Base-by-base conservation (phyloP, 768 basidiomycete species). In the Tylopilus balloui region DNA sequence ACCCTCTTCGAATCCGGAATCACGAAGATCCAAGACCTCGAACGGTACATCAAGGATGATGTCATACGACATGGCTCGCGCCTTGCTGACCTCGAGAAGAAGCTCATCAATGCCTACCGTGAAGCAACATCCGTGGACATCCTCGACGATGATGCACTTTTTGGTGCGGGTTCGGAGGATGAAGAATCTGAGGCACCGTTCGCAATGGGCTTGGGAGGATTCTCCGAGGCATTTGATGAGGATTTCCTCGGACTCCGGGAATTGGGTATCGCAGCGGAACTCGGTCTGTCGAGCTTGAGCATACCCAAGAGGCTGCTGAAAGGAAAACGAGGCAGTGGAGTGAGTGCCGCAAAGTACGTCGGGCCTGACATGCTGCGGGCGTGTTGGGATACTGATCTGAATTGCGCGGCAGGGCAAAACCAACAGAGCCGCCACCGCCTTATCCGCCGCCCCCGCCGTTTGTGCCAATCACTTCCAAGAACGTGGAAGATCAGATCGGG, bases 161-260 rank as follows among this genome's bases (percentile, higher is more conserved):
- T 79, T 52, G 62, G 62, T 36, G 25, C 24, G 14, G 73, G 71
- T 14, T 77, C 78, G 15, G 78, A 78, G 40, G 81, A 84, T 47
- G 83, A 80, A 37, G 81, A 81, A 47, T 78, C 85, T 35, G 82
- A 83, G 15, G 75, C 81, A 32, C 79, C 80, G 36, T 76, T 89
- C 40, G 75, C 82, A 17, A 80, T 83, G 86, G 92, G 92, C 45
- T 20, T 67, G 55, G 63, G 63, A n/a, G 86, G 89, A 59, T 92
- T 95, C 65, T 85, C 90, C 0, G 89, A 92, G 43, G 75, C 83
- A 14, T 77, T 94, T 14, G 93, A 92, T 27, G 92, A 93, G 58
- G 94, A 98, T 66, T 95, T 94, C 70, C 78, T 97, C 12, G 94
- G 94, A 11, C 75, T 97, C 23, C 79, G 81, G 42, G 92, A 88